Base-by-base conservation (phyloP, 2,329 filamentous ascomycete species). In the Diaporthe capsici region DNA sequence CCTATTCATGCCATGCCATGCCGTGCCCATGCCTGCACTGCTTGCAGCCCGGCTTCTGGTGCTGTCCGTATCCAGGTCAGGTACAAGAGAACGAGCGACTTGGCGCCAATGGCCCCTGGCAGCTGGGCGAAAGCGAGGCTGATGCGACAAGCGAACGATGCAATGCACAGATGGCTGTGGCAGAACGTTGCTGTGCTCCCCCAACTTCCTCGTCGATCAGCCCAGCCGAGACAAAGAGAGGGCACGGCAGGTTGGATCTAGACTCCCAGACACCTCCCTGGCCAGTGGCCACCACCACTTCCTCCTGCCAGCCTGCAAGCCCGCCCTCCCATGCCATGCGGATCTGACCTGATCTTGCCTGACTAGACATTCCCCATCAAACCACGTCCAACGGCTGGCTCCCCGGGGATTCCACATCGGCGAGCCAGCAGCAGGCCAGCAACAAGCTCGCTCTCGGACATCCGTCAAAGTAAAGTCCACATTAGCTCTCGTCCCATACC, bases 291-390 rank as follows among this genome's bases (percentile, higher is more conserved):
- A 28, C 53, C 61, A 34, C 44, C 61, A n/a, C 63, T 12, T n/a
- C 17, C 39, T 37, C 17, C 44, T 49, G 44, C 44, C 44, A 49
- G 10, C 17, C 44, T 9, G 44, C 44, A 17, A 49, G 44, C 44
- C 44, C 8, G 44, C 44, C 34, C 65, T 39, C 28, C 15, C 34
- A 57, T 70, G 12, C 53, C n/a, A 71, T 68, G 65, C 65, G 65
- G 65, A 70, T 70, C 70, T 72, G 55, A 72, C 53, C 55, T 60
- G 42, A 63, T 34, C 58, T 63, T 25, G 58, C 58, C 57, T 72
- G 71, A 65, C 47, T 65, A 63, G 71, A 65, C 47, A 12, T 28
- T 63, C 71, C 71, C 44, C 57, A 72, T 72, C 71, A 73, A 55
- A 65, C 58, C 58, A 55, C 34, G 42, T 31, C 17, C 39, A 44